phyloP scores from a whole-genome alignment of 2,329 filamentous ascomycete species.

The Periconia sp. region DNA sequence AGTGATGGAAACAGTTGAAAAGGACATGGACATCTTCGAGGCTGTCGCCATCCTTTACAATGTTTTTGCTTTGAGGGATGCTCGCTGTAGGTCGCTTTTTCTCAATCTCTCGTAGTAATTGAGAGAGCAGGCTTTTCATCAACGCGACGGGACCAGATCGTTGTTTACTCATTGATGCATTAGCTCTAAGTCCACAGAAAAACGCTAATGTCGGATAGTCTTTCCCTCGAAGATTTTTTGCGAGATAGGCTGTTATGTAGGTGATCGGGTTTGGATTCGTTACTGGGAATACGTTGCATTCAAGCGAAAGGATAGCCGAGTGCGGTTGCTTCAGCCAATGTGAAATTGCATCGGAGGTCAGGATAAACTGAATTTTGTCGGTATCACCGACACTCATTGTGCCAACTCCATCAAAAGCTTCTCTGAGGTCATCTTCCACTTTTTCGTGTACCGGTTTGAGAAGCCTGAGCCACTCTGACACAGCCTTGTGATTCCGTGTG shows the following conservation, averaged over 20 bases:
- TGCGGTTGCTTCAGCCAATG: background rate
- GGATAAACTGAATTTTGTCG: background rate
- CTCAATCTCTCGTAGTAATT: background rate
- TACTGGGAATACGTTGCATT: background rate
- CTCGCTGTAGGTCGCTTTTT: background rate
- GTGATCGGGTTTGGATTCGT: background rate
- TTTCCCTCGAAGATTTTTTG: background rate
- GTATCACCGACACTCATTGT: background rate
- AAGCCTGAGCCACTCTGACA: background rate
- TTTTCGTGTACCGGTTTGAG: background rate
- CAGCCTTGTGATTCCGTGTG: background rate
- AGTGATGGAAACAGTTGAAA: background rate
- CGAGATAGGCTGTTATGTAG: background rate
- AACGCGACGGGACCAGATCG: background rate
- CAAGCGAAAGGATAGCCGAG: background rate
- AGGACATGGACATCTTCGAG: background rate
- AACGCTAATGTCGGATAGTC: background rate
- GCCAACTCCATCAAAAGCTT: background rate
- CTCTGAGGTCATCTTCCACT: background rate
- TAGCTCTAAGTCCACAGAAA: background rate
- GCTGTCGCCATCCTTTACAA: background rate
- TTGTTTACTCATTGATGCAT: background rate
- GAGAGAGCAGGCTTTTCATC: background rate
- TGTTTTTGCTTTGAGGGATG: background rate
- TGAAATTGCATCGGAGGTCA: background rate